A percentile compares a stretch with the other conserved stretches of the same genome.
Evolutionary conservation across 2,329 filamentous ascomycete genomes (phyloP).

Genomic region (Calcarisporium arbuscula): DNA sequence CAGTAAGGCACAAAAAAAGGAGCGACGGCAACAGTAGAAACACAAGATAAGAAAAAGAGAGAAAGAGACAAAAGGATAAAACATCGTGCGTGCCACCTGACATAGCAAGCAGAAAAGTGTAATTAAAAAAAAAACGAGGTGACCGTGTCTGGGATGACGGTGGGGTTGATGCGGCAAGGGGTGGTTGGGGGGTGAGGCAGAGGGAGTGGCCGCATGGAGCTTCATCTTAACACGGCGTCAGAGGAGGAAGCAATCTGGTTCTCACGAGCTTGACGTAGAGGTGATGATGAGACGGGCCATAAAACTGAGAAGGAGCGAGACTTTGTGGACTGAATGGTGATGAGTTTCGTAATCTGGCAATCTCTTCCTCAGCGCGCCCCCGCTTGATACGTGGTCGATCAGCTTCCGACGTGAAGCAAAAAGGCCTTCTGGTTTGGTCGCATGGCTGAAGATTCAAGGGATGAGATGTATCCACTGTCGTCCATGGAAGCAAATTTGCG

Average conservation of each 20-base stretch:
- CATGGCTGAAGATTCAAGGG: constrained; percentile 82
- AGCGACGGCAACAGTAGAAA: no score
- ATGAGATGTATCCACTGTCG: constrained; percentile 97
- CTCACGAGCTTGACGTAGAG: constrained; percentile 50
- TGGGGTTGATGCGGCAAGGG: no score
- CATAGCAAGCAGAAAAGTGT: no score
- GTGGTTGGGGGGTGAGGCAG: constrained; percentile 89
- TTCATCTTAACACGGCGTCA: constrained; percentile 83
- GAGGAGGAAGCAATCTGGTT: constrained; percentile 63
- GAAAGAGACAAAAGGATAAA: no score
- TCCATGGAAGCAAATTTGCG: constrained; percentile 73
- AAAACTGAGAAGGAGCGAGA: constrained; percentile 46
- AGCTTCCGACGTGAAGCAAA: constrained; percentile 69
- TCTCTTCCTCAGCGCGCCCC: constrained; percentile 91
- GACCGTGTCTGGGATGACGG: no score
- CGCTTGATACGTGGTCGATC: constrained; percentile 78
- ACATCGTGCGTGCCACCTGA: no score
- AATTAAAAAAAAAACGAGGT: no score
- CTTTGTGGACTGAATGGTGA: constrained; percentile 90
- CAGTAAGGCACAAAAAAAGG: no score
- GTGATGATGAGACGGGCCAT: constrained; percentile 59
- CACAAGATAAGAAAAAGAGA: no score
- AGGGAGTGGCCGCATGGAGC: constrained; percentile 53
- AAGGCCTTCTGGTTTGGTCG: constrained; percentile 60
- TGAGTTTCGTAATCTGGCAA: constrained; percentile 84